Conservation (phyloP, 805 yeast genomes). For the Crinitomyces ghanaensis region DNA sequence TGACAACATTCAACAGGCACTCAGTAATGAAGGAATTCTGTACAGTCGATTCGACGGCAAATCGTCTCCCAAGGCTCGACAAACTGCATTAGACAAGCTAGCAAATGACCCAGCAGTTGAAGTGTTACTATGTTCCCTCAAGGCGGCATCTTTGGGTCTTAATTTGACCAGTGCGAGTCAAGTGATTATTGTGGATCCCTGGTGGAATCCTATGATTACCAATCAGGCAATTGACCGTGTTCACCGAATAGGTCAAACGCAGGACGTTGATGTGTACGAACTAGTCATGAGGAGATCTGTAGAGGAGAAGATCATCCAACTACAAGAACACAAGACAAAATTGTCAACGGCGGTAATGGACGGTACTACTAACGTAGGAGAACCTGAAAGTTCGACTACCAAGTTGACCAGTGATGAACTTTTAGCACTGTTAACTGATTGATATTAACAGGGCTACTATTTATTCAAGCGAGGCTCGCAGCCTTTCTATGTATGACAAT, state of each 20-base stretch:
- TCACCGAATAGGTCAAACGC: constrained; percentile 37
- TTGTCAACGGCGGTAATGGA: constrained; percentile 27
- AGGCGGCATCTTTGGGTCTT: constrained; percentile 36
- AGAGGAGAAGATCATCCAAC: constrained; percentile 29
- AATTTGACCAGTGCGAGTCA: constrained; percentile 33
- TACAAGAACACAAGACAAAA: constrained; percentile 29
- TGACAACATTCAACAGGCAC: constrained; percentile 21
- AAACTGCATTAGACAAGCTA: constrained; percentile 21
- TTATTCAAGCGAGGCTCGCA: no score
- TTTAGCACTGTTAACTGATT: no score
- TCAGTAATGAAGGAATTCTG: constrained; percentile 24
- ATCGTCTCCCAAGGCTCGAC: constrained; percentile 24
- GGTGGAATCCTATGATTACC: constrained; percentile 43
- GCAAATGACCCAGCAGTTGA: constrained; percentile 20
- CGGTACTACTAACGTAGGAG: no score
- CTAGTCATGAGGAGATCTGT: constrained; percentile 29
- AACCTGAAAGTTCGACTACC: no score
- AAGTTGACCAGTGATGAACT: no score
- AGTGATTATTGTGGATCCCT: constrained; percentile 34
- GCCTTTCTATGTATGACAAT: no score
- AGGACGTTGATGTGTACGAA: constrained; percentile 35
- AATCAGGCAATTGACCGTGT: constrained; percentile 44
- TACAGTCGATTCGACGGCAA: constrained; percentile 29
- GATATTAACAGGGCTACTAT: no score
- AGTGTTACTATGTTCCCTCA: constrained; percentile 33